Evolutionary conservation across 345 rosid species (phyloP).

Genomic region (Pseudoturritis turrita): DNA sequence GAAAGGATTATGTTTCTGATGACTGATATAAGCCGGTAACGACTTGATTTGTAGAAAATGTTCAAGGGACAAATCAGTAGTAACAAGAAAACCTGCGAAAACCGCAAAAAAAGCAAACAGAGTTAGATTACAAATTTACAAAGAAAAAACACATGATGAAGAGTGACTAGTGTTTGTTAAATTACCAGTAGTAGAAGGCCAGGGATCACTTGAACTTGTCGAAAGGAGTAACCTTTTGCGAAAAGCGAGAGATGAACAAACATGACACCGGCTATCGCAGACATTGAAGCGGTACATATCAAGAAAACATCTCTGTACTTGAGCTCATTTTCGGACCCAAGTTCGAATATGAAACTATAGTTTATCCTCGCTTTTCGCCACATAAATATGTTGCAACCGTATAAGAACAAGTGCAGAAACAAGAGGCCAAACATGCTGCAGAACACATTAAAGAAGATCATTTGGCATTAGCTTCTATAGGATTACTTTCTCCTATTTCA

Average conservation of each 20-base stretch:
- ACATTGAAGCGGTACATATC: slow-evolving; percentile 72
- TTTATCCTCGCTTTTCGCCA: slow-evolving; percentile 93
- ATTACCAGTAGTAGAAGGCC: slow-evolving; percentile 75
- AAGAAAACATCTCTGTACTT: slow-evolving; percentile 90
- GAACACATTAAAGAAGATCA: background rate
- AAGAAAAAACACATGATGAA: background rate
- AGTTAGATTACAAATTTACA: background rate
- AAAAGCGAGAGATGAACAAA: slow-evolving; percentile 72
- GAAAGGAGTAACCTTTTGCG: slow-evolving; percentile 63
- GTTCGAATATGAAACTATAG: slow-evolving; percentile 90
- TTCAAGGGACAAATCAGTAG: slow-evolving; percentile 76
- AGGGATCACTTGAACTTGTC: slow-evolving; percentile 87
- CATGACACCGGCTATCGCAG: slow-evolving; percentile 74
- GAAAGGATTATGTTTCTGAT: slow-evolving; percentile 74
- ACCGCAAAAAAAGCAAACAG: background rate
- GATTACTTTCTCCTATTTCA: background rate
- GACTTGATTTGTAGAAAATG: slow-evolving; percentile 70
- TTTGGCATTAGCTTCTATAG: slow-evolving; percentile 14
- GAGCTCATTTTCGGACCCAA: slow-evolving; percentile 71
- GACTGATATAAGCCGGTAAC: slow-evolving; percentile 61
- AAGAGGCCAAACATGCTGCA: slow-evolving; percentile 93
- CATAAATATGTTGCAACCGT: slow-evolving; percentile 92
- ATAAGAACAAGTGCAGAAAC: slow-evolving; percentile 81
- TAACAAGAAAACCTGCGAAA: slow-evolving; percentile 49
- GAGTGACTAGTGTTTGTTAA: background rate